These are phyloP conservation scores for Circinella minor DNA, from an alignment of 371 early-diverging fungal genomes.

Conservation along the genomic window DNA sequence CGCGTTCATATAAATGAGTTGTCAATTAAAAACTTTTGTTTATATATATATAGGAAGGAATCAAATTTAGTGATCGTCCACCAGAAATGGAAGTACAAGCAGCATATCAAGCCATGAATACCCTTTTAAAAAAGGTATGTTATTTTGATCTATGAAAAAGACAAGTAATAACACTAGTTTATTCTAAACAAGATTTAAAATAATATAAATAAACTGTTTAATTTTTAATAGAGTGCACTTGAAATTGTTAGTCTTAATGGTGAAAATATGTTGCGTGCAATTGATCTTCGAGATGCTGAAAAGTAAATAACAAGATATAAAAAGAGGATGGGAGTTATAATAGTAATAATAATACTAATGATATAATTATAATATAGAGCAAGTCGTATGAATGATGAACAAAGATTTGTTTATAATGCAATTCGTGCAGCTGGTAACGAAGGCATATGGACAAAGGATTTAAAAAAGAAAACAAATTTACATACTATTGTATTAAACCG, in stretches of 20 bases:
- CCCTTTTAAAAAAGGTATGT: slow-evolving; percentile 53
- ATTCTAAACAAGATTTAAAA: too few relatives aligned
- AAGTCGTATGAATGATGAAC: slow-evolving; percentile 47
- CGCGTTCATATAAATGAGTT: neutral
- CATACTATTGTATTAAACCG: slow-evolving; percentile 84
- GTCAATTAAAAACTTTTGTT: neutral
- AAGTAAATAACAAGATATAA: slow-evolving; percentile 29
- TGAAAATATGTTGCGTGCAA: slow-evolving; percentile 46
- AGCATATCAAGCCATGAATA: slow-evolving; percentile 54
- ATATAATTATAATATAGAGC: slow-evolving; percentile 31
- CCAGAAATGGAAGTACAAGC: slow-evolving; percentile 46
- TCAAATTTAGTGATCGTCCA: slow-evolving; percentile 50
- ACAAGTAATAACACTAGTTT: too few relatives aligned
- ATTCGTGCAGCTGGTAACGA: slow-evolving; percentile 85
- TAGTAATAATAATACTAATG: too few relatives aligned
- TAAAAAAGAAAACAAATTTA: slow-evolving; percentile 87
- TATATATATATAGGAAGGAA: slow-evolving; percentile 28
- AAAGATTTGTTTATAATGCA: slow-evolving; percentile 75
- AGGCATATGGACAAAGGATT: slow-evolving; percentile 92
- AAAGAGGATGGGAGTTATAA: too few relatives aligned
- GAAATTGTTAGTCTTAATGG: slow-evolving; percentile 39
- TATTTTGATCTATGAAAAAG: neutral
- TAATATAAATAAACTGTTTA: too few relatives aligned
- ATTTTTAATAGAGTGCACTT: slow-evolving; percentile 27
- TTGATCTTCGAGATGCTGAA: slow-evolving; percentile 43